These are phyloP conservation scores for Podospora sp. DNA, from an alignment of 495 filamentous ascomycete species.

Conservation along the genomic window DNA sequence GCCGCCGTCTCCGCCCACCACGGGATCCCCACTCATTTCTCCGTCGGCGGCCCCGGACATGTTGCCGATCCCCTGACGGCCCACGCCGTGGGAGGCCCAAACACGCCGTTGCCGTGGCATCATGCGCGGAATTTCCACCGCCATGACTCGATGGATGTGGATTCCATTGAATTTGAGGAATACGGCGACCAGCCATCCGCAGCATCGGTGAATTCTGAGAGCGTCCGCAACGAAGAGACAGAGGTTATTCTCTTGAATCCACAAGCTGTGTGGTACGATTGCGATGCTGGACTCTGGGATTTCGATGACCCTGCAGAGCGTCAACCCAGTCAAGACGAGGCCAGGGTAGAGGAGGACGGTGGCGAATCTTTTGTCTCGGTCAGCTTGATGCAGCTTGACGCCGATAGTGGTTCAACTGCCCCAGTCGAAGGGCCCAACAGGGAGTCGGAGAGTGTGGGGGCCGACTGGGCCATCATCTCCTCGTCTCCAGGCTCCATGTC, in stretches of 20 bases:
- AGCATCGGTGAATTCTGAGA: background rate
- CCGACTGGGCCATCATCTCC: conserved; percentile 30
- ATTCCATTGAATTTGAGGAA: conserved; percentile 11
- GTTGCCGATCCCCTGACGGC: background rate
- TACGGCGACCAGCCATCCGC: conserved; percentile 7
- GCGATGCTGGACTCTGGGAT: conserved; percentile 23
- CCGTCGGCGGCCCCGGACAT: conserved; percentile 2
- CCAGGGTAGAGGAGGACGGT: conserved; percentile 9
- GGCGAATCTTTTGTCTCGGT: conserved; percentile 23
- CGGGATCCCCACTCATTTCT: conserved; percentile 8
- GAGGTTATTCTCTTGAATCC: conserved; percentile 33
- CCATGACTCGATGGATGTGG: conserved; percentile 13
- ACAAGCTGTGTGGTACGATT: conserved; percentile 28
- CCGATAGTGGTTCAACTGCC: conserved; percentile 12
- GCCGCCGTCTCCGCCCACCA: background rate
- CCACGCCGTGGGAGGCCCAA: background rate
- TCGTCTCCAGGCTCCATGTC: conserved; percentile 24
- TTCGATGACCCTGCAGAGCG: conserved; percentile 9
- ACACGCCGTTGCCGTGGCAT: conserved; percentile 8
- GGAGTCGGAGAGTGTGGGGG: conserved; percentile 15
- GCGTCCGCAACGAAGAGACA: background rate
- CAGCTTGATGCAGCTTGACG: conserved; percentile 19
- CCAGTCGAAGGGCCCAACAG: conserved; percentile 11
- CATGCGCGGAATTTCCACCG: background rate
- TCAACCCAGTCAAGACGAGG: background rate